Base-by-base conservation (phyloP, 139 green algal species). In the Penium margaritaceum region DNA sequence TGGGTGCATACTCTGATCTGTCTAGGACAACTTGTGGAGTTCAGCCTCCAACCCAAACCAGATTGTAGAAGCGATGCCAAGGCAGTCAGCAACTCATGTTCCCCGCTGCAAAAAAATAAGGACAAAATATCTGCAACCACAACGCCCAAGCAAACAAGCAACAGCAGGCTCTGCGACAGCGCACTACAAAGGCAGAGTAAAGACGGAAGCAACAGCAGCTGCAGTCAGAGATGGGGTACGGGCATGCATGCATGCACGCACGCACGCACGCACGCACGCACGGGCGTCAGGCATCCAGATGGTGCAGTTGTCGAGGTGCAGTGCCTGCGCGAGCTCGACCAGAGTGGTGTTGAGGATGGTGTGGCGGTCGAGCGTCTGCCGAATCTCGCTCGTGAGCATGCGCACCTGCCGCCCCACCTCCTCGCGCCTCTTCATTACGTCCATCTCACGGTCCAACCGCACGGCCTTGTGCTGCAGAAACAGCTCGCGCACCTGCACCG, bases 291-390 rank as follows among this genome's bases (percentile, higher is more conserved):
- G 71, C 60, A 73, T 73, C 24, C 30, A 78, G 30, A 78, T 32
- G 5, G 34, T 54, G 44, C 71, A 78, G 62, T 78, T 73, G n/a
- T 34, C 36, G 0, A 78, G 71, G 24, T 41, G 1, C 17, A 78
- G 63, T 1, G 61, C 27, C 54, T 38, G 62, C 6, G 61, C 63
- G 19, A 78, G 63, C 71, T 78, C 71, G 15, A 64, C 41, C 19
- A 78, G 51, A 34, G 71, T 78, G 61, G 61, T 78, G 60, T 76
- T 63, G 24, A 78, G 41, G 32, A 78, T 73, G 38, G 63, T 73
- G 30, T 75, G 34, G 30, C 61, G 62, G 62, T 78, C 71, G 33
- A 74, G 36, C 21, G 71, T 67, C 30, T 32, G 30, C 2, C 70
- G 41, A 24, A 77, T 77, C 58, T 77, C 32, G 19, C 66, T 34